Evolutionary conservation across 2,329 filamentous ascomycete genomes (phyloP), one percentile per base, ranked within the genome.

Genomic region (Stylonectria norvegica): DNA sequence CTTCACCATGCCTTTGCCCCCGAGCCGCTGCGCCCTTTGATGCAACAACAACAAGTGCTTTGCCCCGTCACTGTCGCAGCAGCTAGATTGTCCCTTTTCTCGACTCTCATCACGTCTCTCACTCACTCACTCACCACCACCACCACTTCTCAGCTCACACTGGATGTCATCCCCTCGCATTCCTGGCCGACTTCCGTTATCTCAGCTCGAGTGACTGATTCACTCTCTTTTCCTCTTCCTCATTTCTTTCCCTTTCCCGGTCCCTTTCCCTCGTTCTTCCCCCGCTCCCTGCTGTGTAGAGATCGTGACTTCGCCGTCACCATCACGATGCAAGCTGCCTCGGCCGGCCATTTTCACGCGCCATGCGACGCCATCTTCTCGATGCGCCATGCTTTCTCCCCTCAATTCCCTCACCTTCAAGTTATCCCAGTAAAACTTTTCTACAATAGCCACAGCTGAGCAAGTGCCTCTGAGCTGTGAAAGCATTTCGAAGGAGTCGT

Each of bases 201-300:
- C 44, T 32, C 31, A 40, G 40, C 34, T 40, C 40, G 40, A 49
- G 46, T 42, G 39, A 47, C 45, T 54, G 55, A 59, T 51, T 59
- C 55, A 57, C 49, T 28, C 28, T 39, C 45, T 22, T 31, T 33
- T 19, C 33, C 20, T 38, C 36, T 14, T 31, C 28, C n/a, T n/a
- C n/a, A n/a, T n/a, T n/a, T n/a, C n/a, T n/a, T n/a, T n/a, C n/a
- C n/a, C n/a, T n/a, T n/a, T n/a, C n/a, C n/a, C n/a, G n/a, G n/a
- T n/a, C n/a, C n/a, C n/a, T n/a, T n/a, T 39, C 27, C 36, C n/a
- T 35, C 32, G 22, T 23, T 17, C 16, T 40, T 23, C 33, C 20
- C 34, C 32, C 36, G 30, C 36, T 20, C 19, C 38, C 36, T 35
- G 40, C 17, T 30, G 20, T 36, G 43, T 34, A 25, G n/a, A n/a